phyloP scores from a whole-genome alignment of 768 basidiomycete species.

The Suillus luteus region DNA sequence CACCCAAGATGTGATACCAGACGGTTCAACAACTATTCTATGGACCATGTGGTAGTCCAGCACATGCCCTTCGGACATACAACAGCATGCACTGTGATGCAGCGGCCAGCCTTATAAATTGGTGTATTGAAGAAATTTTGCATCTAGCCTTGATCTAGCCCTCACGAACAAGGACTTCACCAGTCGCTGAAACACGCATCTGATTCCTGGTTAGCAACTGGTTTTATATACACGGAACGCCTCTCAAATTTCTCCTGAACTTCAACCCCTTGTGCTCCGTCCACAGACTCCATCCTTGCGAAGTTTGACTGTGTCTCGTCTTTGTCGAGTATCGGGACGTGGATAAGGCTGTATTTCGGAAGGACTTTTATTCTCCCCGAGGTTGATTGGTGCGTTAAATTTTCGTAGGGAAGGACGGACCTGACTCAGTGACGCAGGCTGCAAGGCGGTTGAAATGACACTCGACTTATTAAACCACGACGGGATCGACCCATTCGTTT shows the following conservation, averaged over 20 bases:
- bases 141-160: too few species aligned
- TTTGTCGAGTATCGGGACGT: conserved; percentile 69
- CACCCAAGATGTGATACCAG: not conserved
- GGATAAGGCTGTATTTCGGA: too few species aligned
- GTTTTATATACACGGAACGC: conserved; percentile 90
- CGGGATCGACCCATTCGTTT: too few species aligned
- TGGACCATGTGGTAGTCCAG: not conserved
- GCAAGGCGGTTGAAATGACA: too few species aligned
- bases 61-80: not conserved
- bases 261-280: conserved; percentile 35
- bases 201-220: too few species aligned
- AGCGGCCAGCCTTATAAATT: not conserved
- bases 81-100: not conserved
- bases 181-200: too few species aligned
- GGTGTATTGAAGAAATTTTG: not conserved
- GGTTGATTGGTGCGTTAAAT: too few species aligned
- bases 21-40: not conserved
- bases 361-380: too few species aligned
- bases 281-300: not conserved
- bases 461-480: too few species aligned
- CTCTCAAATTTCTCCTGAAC: conserved; percentile 88
- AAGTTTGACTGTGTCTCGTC: conserved; percentile 67
- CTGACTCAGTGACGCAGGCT: too few species aligned
- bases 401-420: too few species aligned
- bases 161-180: not conserved